Conservation (phyloP, 2,329 filamentous ascomycete species). For the Diaporthe sp. region DNA sequence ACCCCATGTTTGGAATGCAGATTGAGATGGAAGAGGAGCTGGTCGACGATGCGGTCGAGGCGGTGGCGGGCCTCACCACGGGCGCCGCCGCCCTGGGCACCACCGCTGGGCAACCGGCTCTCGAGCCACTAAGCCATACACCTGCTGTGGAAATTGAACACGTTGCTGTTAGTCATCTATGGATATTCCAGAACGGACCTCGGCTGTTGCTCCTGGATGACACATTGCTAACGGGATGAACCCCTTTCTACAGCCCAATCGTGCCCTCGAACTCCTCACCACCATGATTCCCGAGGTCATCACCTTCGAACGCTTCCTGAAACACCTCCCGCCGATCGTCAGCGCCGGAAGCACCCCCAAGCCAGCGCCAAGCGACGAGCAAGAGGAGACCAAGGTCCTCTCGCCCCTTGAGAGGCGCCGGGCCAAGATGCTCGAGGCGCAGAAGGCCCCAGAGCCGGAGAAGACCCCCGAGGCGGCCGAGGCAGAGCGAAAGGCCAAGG, state of each 20-base stretch:
- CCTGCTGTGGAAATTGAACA: slow-evolving; percentile 39
- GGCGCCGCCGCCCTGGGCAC: background rate
- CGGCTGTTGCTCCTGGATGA: background rate
- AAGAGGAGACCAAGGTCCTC: slow-evolving; percentile 37
- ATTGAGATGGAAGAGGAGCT: slow-evolving; percentile 22
- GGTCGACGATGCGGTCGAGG: slow-evolving; percentile 38
- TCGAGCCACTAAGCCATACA: slow-evolving; percentile 16
- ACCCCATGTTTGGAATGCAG: slow-evolving; percentile 47
- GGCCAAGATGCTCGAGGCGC: slow-evolving; percentile 29
- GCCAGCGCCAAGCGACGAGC: slow-evolving; percentile 37
- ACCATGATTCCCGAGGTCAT: slow-evolving; percentile 54
- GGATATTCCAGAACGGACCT: background rate
- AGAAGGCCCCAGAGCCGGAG: slow-evolving; percentile 18
- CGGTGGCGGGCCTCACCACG: slow-evolving; percentile 23
- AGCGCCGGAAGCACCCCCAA: slow-evolving; percentile 33
- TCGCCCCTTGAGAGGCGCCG: slow-evolving; percentile 39
- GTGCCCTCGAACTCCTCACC: slow-evolving; percentile 52
- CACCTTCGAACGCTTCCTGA: slow-evolving; percentile 56
- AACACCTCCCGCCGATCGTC: slow-evolving; percentile 45
- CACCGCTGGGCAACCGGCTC: background rate
- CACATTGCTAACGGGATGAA: slow-evolving; percentile 22
- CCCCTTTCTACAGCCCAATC: slow-evolving; percentile 50
- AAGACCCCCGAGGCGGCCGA: slow-evolving; percentile 24
- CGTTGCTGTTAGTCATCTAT: slow-evolving; percentile 39
- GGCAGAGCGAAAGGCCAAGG: slow-evolving; percentile 11